Base-by-base conservation (phyloP, 2,329 filamentous ascomycete genomes). In the Trichoderma atroviride region DNA sequence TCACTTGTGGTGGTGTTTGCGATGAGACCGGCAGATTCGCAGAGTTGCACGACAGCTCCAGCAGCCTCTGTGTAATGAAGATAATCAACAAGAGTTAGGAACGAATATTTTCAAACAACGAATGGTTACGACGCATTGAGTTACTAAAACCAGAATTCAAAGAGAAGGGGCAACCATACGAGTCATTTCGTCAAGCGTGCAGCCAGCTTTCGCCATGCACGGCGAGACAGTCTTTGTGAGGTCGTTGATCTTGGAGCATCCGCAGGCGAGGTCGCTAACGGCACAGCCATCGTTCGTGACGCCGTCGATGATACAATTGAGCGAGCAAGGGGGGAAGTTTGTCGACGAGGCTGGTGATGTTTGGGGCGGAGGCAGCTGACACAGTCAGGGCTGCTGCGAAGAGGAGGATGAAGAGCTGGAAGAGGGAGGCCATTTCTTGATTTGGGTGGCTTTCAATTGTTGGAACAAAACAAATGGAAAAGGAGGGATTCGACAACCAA, bases 311-410 rank as follows among this genome's bases (percentile, higher is more conserved):
- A 83, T 75, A 72, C 82, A 84, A 4, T 72, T 58, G 71, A 77
- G 72, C 14, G 82, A 79, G 74, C 82, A 84, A 6, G 72, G 52
- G 24, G 24, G 82, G 82, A 13, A 83, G 77, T 65, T 72, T 27
- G 13, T 65, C 40, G 35, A 71, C 71, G 24, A 77, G 57, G 10
- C 71, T 50, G 31, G 65, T 57, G 16, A 74, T 64, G 47, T 72
- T 70, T 40, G 73, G 55, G 74, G 69, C 19, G 2, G 63, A 35
- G 4, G 53, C 19, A 5, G 72, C 69, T 24, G 69, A 64, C 19
- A 66, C 68, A 16, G 29, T 27, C 13, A 70, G 53, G 68, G 72
- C 58, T 22, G 59, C 64, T 16, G 53, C 64, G 60, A 75, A 40
- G 50, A 73, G 50, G 33, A 69, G 52, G 22, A 71, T 56, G 29